These are phyloP conservation scores for Hypholoma fasciculare DNA, from an alignment of 768 basidiomycete genomes.

Conservation along the genomic window DNA sequence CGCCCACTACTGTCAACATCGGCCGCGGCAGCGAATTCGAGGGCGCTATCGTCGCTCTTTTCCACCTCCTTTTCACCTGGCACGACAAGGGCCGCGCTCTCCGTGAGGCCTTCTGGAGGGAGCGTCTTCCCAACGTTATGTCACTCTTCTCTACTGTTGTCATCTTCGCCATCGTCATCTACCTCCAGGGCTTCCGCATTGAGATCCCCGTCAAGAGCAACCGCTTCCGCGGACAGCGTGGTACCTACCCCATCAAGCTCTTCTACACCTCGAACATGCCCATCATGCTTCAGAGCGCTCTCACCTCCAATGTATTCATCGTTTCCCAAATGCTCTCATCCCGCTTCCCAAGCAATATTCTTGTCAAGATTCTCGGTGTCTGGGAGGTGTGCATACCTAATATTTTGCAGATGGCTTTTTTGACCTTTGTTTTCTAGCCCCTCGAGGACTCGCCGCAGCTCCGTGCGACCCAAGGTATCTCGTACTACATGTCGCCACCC, in stretches of 20 bases:
- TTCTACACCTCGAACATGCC: conserved; percentile 99
- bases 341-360: conserved; percentile 88
- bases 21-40: conserved; percentile 98
- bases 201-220: conserved; percentile 99
- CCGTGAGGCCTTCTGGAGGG: conserved; percentile 97
- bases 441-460: conserved; percentile 94
- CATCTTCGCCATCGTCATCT: conserved; percentile 95
- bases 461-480: conserved; percentile 84
- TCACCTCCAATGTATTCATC: conserved; percentile 94
- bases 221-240: conserved; percentile 94
- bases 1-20: conserved; percentile 96
- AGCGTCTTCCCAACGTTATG: conserved; percentile 96
- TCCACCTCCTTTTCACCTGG: conserved; percentile 98
- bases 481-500: conserved; percentile 99
- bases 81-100: conserved; percentile 97
- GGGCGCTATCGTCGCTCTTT: conserved; percentile 92
- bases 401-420: background rate
- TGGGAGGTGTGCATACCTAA: conserved; percentile 79
- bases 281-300: conserved; percentile 96
- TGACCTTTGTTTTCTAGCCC: conserved; percentile 52
- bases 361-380: conserved; percentile 90
- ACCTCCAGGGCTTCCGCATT: conserved; percentile 97
- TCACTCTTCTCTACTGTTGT: conserved; percentile 90
- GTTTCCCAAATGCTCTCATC: conserved; percentile 93
- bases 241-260: conserved; percentile 94